These are phyloP conservation scores for Fraxinus latifolia DNA, from an alignment of 305 asterid species.

Conservation along the genomic window DNA sequence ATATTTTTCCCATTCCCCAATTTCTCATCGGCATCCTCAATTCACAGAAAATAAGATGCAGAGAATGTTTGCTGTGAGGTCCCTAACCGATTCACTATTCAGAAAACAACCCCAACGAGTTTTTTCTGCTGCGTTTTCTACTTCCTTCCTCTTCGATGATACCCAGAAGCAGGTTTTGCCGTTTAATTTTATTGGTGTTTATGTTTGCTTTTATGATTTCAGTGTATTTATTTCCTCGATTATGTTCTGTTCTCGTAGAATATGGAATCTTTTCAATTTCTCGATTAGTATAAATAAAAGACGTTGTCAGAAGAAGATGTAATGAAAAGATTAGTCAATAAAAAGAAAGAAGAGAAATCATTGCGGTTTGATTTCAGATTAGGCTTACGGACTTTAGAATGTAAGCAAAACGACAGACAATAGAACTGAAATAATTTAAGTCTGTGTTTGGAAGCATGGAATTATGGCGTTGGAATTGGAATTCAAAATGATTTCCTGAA, in stretches of 20 bases:
- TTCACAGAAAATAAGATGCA: slow-evolving; percentile 40
- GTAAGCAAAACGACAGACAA: not conserved
- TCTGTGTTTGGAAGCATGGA: not conserved
- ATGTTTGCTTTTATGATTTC: not conserved
- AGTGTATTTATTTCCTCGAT: not conserved
- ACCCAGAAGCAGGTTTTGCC: slow-evolving; percentile 70
- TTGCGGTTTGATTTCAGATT: not conserved
- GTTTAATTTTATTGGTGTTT: not conserved
- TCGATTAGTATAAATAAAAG: not conserved
- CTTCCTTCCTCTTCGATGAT: slow-evolving; percentile 79
- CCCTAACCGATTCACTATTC: slow-evolving; percentile 44
- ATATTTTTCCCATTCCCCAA: not conserved
- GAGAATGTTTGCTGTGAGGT: slow-evolving; percentile 51
- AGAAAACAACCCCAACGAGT: slow-evolving; percentile 31
- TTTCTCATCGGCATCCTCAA: not conserved
- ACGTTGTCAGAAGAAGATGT: not conserved
- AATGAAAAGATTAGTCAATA: not conserved
- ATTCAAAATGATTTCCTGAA: not conserved
- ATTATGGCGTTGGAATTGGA: not conserved
- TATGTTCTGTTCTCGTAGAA: not conserved
- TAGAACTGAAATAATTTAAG: not conserved
- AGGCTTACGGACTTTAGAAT: not conserved
- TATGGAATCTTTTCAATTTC: not conserved
- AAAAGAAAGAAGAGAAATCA: not conserved
- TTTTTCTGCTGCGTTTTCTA: slow-evolving; percentile 48